Evolutionary conservation across 495 filamentous ascomycete species (phyloP).

Genomic region (Hamigera avellanea): DNA sequence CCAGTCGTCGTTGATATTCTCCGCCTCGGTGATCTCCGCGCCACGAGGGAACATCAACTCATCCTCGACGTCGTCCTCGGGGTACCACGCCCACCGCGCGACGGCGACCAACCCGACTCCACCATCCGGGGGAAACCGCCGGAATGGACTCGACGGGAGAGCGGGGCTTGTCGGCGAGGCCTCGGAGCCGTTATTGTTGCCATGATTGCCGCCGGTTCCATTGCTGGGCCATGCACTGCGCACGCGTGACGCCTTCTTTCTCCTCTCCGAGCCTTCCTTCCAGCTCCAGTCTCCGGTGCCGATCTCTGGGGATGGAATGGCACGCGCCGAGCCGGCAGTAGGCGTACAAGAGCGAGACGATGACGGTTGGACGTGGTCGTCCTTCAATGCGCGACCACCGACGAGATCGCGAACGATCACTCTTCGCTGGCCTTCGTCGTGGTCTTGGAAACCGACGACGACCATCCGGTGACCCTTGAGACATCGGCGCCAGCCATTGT

Average conservation of each 20-base stretch:
- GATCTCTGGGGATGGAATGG: slow-evolving; percentile 14
- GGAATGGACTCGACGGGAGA: slow-evolving; percentile 7
- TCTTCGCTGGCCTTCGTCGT: slow-evolving; percentile 42
- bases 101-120: slow-evolving; percentile 49
- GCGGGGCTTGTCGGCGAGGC: slow-evolving; percentile 5
- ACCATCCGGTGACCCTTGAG: slow-evolving; percentile 73
- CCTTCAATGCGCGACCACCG: slow-evolving; percentile 52
- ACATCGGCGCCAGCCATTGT: slow-evolving; percentile 71
- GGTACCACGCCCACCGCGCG: slow-evolving; percentile 66
- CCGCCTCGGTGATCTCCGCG: slow-evolving; percentile 67
- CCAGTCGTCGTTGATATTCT: slow-evolving; percentile 83
- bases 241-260: slow-evolving; percentile 36
- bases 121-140: slow-evolving; percentile 57
- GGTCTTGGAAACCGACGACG: slow-evolving; percentile 59
- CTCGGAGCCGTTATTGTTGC: slow-evolving; percentile 5
- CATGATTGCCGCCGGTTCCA: slow-evolving; percentile 3
- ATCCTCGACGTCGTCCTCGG: slow-evolving; percentile 46
- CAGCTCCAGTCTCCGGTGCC: slow-evolving; percentile 35
- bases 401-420: slow-evolving; percentile 55
- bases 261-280: slow-evolving; percentile 34
- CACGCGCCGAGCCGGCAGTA: not conserved
- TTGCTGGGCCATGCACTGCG: slow-evolving; percentile 8
- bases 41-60: slow-evolving; percentile 75
- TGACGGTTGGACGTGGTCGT: slow-evolving; percentile 31
- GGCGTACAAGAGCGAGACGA: slow-evolving; percentile 4